A percentile compares a stretch with the other conserved stretches of the same genome.
Evolutionary conservation across 2,329 filamentous ascomycete genomes (phyloP).

Genomic region (Cercospora sesami): DNA sequence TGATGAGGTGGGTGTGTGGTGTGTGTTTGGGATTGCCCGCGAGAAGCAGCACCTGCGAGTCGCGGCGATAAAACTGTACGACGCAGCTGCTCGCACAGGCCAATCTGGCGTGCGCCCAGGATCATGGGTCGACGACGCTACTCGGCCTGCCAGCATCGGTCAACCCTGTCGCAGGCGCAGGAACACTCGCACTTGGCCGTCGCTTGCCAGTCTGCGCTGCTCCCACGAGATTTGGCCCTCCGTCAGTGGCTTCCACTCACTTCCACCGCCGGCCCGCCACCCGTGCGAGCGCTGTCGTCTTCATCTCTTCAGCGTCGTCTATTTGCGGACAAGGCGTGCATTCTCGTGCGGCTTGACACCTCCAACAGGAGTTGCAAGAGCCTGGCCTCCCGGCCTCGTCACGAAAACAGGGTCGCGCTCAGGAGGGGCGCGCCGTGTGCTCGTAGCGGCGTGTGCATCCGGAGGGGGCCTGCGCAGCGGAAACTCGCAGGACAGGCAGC

Average conservation of each 20-base stretch:
- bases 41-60: slow-evolving; percentile 21
- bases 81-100: slow-evolving; percentile 2
- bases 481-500: not conserved
- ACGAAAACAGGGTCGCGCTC: not conserved
- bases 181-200: not conserved
- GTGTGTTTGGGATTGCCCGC: slow-evolving; percentile 6
- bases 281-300: not conserved
- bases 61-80: slow-evolving; percentile 26
- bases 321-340: not conserved
- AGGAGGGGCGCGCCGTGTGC: not conserved
- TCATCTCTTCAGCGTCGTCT: not conserved
- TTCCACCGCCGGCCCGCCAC: not conserved
- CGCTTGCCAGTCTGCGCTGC: not conserved
- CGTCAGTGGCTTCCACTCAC: not conserved
- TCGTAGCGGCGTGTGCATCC: not conserved
- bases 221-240: not conserved
- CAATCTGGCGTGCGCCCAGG: slow-evolving; percentile 18
- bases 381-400: not conserved
- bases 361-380: not conserved
- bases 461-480: not conserved
- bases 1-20: not conserved
- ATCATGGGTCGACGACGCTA: slow-evolving; percentile 3
- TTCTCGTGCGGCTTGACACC: not conserved
- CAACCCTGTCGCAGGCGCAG: slow-evolving; percentile 11
- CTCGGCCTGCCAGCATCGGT: slow-evolving; percentile 12